Evolutionary conservation across 106 monocot species (phyloP), one percentile per base, ranked within the genome.

Genomic region (Dioscorea zingiberensis): DNA sequence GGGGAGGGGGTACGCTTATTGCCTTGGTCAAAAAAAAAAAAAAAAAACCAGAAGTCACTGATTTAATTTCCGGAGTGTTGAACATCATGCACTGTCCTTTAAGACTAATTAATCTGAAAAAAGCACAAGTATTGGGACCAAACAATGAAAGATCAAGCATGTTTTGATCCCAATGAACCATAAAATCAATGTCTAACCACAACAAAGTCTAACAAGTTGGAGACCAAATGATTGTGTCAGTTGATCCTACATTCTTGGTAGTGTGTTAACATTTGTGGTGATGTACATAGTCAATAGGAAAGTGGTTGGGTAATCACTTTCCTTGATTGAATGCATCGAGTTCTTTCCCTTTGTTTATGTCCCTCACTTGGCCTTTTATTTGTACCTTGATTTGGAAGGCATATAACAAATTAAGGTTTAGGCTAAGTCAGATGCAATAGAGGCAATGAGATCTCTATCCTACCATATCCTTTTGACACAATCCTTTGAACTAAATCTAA

Each of bases 391-490:
- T 38, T 38, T 38, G 38, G 38, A 38, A 38, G 38, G 6, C 51
- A 53, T 53, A 18, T 16, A 53, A 53, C 10, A 53, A 53, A n/a
- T n/a, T n/a, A n/a, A 53, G 38, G 38, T 10, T 38, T 38, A 38
- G 10, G 16, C 51, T 53, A 53, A 53, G 51, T 53, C 51, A 10
- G 8, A 53, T 18, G 51, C 51, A n/a, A n/a, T n/a, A n/a, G 46
- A 6, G 6, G 46, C 15, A 19, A 38, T 38, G 38, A 38, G 38
- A 38, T 56, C 12, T 56, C 3, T 23, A 56, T 18, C 56, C 56
- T 22, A 56, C 23, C 56, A 56, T 22, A 56, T 56, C 22, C 19
- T 21, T 23, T 56, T 56, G 56, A 56, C 56, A 56, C 56, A 56
- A 24, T 21, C 56, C n/a, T 56, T 21, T 56, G 22, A 56, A 56